Evolutionary conservation across 2,329 filamentous ascomycete genomes (phyloP).

Genomic region (Bipolaris oryzae): DNA sequence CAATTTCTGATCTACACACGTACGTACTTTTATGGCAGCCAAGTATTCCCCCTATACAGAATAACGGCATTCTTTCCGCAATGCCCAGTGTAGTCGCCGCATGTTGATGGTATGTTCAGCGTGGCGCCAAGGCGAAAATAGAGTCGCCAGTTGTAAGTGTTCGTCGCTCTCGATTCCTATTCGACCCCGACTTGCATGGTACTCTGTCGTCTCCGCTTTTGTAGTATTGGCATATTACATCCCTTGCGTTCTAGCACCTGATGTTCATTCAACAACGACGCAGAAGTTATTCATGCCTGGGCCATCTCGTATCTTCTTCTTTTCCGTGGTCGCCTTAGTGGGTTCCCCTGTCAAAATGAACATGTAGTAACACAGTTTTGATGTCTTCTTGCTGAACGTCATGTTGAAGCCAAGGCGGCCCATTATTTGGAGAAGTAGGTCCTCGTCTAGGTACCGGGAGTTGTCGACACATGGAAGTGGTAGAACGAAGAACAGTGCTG

Average conservation of each 20-base stretch:
- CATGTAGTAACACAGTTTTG: conserved; percentile 88
- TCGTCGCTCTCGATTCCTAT: not conserved
- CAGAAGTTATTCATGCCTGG: conserved; percentile 87
- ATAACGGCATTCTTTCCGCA: not conserved
- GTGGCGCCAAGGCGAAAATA: not conserved
- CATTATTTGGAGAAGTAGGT: conserved; percentile 75
- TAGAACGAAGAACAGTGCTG: conserved; percentile 84
- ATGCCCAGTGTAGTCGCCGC: not conserved
- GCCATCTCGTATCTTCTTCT: conserved; percentile 78
- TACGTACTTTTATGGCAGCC: not conserved
- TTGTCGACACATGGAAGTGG: conserved; percentile 88
- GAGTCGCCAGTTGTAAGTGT: not conserved
- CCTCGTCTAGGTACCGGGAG: conserved; percentile 84
- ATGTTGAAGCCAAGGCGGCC: conserved; percentile 72
- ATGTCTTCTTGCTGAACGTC: conserved; percentile 71
- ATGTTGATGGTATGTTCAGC: not conserved
- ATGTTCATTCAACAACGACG: conserved; percentile 64
- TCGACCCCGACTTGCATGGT: not conserved
- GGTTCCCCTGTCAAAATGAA: conserved; percentile 64
- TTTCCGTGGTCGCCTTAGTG: conserved; percentile 60
- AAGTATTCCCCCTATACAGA: not conserved
- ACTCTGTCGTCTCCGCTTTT: not conserved
- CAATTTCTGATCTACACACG: not conserved
- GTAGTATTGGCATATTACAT: not conserved
- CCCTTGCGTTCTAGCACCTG: not conserved